A percentile compares a stretch with the other conserved stretches of the same genome.
Evolutionary conservation across 2,329 filamentous ascomycete species (phyloP).

Genomic region (Tolypocladium cylindrosporum): DNA sequence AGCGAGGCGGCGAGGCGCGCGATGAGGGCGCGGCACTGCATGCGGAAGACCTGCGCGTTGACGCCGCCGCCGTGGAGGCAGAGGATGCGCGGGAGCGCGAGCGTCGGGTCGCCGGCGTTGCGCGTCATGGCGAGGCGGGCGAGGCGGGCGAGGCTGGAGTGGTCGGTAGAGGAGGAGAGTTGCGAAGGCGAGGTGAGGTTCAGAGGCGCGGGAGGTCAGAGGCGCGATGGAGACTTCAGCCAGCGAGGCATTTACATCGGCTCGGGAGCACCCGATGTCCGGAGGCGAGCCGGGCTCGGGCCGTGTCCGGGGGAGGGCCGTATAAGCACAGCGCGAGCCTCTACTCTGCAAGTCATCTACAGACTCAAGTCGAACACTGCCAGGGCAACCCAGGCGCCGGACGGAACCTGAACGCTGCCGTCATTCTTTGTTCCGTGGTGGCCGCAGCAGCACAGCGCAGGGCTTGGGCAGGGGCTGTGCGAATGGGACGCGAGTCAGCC

Average conservation of each 20-base stretch:
- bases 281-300: not conserved
- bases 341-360: too few relatives aligned
- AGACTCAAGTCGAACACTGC: too few relatives aligned
- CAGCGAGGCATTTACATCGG: not conserved
- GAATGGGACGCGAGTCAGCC: not conserved
- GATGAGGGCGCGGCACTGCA: conserved; percentile 51
- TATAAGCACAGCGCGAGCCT: too few relatives aligned
- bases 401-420: too few relatives aligned
- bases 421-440: too few relatives aligned
- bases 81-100: conserved; percentile 53
- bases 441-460: too few relatives aligned
- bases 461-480: too few relatives aligned
- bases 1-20: conserved; percentile 43
- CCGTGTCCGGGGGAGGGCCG: not conserved
- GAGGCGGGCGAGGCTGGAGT: not conserved
- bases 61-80: conserved; percentile 75
- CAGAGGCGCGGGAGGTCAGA: too few relatives aligned
- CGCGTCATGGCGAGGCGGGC: not conserved
- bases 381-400: too few relatives aligned
- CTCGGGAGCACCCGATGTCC: not conserved
- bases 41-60: conserved; percentile 58
- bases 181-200: not conserved
- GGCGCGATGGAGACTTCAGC: not conserved
- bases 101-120: conserved; percentile 1
- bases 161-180: not conserved